Conservation (phyloP, 306 rosid genomes). For the Gastrolobium bilobum region DNA sequence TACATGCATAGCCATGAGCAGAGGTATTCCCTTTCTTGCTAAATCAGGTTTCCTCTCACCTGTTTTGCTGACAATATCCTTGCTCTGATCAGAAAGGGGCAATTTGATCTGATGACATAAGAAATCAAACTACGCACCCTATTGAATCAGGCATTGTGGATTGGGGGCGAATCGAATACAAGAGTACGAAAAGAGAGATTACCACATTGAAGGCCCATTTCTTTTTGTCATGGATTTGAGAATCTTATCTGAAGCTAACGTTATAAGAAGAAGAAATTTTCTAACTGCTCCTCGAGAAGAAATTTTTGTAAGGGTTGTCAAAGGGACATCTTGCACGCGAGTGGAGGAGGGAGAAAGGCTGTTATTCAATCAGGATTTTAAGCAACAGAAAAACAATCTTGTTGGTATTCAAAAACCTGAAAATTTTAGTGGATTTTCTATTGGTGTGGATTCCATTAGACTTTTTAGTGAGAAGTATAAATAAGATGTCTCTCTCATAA, state of each 20-base stretch:
- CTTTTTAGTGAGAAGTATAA: too few relatives aligned
- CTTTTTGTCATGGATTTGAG: constrained; percentile 79
- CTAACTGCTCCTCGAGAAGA: too few relatives aligned
- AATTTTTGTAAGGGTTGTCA: too few relatives aligned
- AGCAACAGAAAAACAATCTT: too few relatives aligned
- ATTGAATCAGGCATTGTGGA: background rate
- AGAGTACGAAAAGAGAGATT: constrained; percentile 3
- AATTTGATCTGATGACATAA: constrained; percentile 1
- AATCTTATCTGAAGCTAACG: background rate
- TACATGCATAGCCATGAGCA: constrained; percentile 59
- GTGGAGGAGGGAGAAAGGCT: too few relatives aligned
- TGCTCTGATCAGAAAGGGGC: constrained; percentile 56
- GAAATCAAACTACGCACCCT: background rate
- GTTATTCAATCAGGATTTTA: too few relatives aligned
- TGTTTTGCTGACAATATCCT: constrained; percentile 64
- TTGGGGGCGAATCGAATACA: background rate
- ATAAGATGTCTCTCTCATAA: too few relatives aligned
- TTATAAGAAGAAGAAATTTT: too few relatives aligned
- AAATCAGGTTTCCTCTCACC: constrained; percentile 75
- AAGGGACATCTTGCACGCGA: too few relatives aligned
- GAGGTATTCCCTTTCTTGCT: constrained; percentile 66
- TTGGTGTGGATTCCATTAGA: too few relatives aligned
- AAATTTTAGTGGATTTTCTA: too few relatives aligned
- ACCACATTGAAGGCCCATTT: constrained; percentile 91
- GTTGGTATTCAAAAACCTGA: too few relatives aligned